A percentile compares a stretch with the other conserved stretches of the same genome.
Evolutionary conservation across 2,329 filamentous ascomycete species (phyloP).

Genomic region (Paracorniculantispora psalliotae): DNA sequence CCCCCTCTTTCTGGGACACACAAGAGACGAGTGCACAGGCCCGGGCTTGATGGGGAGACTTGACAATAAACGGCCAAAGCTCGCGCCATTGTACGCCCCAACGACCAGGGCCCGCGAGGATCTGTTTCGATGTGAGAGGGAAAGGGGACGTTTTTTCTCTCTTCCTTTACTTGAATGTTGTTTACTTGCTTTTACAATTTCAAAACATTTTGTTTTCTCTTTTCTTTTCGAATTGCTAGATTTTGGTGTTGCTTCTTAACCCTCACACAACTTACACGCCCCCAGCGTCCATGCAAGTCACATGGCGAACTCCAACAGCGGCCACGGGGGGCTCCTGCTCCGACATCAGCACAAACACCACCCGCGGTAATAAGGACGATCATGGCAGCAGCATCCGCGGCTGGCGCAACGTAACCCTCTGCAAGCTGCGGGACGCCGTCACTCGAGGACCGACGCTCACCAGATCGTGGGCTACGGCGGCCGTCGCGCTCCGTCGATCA

Average conservation of each 20-base stretch:
- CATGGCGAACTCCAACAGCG: not conserved
- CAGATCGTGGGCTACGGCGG: not conserved
- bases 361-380: not conserved
- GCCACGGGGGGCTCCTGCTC: not conserved
- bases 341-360: not conserved
- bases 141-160: not conserved
- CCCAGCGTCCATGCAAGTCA: not conserved
- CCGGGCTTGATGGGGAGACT: not conserved
- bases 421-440: not conserved
- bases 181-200: not conserved
- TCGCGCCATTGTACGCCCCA: not conserved
- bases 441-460: not conserved
- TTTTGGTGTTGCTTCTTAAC: not conserved
- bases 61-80: not conserved
- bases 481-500: not conserved
- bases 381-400: not conserved
- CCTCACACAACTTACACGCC: not conserved
- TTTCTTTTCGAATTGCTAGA: not conserved
- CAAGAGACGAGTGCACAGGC: not conserved
- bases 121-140: not conserved
- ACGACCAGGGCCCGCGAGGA: not conserved
- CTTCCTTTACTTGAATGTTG: not conserved
- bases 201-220: not conserved
- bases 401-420: not conserved
- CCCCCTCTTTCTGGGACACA: not conserved